Evolutionary conservation across 345 rosid species (phyloP).

Genomic region (Euphorbia pulcherrima): DNA sequence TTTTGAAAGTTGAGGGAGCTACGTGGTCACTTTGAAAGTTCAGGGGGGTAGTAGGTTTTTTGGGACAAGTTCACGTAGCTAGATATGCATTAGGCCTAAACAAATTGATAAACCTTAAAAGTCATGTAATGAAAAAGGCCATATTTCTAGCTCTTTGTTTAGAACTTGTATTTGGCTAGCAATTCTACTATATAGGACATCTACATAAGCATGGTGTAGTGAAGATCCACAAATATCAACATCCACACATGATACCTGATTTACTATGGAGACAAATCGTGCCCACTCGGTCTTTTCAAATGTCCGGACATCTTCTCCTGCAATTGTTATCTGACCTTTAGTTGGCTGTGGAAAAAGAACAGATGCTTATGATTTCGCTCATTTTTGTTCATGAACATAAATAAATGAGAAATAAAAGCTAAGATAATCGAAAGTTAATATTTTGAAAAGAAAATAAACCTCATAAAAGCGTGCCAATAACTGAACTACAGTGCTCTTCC

Average conservation of each 20-base stretch:
- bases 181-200: constrained; percentile 4
- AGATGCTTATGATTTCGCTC: constrained; percentile 12
- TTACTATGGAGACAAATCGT: constrained; percentile 77
- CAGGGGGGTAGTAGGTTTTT: too few species aligned
- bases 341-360: constrained; percentile 60
- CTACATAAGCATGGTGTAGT: background rate
- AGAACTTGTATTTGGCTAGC: background rate
- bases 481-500: constrained; percentile 94
- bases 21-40: too few species aligned
- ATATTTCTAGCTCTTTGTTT: constrained; percentile 6
- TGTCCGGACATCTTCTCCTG: constrained; percentile 83
- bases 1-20: too few species aligned
- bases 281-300: constrained; percentile 97
- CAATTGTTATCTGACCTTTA: constrained; percentile 75
- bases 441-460: constrained; percentile 35
- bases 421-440: constrained; percentile 7
- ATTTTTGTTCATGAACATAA: constrained; percentile 3
- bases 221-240: background rate
- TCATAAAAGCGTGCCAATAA: constrained; percentile 90
- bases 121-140: too few species aligned
- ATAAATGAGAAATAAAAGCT: background rate
- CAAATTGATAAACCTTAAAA: too few species aligned
- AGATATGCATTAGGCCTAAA: too few species aligned
- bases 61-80: too few species aligned
- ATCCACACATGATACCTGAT: constrained; percentile 53